These are phyloP conservation scores for Aspergillus awamori DNA, from an alignment of 2,329 filamentous ascomycete genomes.

Conservation along the genomic window DNA sequence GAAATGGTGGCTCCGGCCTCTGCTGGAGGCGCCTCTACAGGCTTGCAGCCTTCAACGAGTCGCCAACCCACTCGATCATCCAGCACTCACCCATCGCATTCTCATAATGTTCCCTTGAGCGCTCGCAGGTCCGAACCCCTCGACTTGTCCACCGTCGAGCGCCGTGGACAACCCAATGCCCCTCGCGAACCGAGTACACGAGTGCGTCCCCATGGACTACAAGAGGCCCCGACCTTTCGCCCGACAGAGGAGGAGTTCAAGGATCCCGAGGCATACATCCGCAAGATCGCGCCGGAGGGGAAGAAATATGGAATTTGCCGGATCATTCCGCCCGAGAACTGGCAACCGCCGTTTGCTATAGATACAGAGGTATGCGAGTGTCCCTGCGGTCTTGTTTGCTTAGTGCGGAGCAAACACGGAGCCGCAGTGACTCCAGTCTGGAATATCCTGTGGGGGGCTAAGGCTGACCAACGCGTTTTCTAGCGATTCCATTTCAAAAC, in stretches of 20 bases:
- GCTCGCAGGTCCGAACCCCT: conserved; percentile 69
- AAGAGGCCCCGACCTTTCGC: conserved; percentile 86
- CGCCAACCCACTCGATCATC: conserved; percentile 44
- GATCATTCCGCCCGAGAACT: conserved; percentile 88
- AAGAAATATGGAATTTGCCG: conserved; percentile 90
- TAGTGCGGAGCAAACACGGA: neutral
- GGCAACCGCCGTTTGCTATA: conserved; percentile 94
- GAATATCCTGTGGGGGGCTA: neutral
- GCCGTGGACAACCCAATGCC: conserved; percentile 78
- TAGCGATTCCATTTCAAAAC: conserved; percentile 97
- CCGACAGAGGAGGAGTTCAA: conserved; percentile 94
- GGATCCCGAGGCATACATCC: conserved; percentile 90
- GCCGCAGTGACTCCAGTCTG: neutral
- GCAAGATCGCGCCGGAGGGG: conserved; percentile 85
- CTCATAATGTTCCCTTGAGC: conserved; percentile 62
- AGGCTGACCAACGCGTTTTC: conserved; percentile 30
- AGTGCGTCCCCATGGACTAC: conserved; percentile 77
- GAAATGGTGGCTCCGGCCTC: conserved; percentile 52
- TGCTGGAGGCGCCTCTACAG: conserved; percentile 41
- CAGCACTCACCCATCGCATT: conserved; percentile 48
- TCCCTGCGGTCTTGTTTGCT: conserved; percentile 1
- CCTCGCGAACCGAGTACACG: conserved; percentile 76
- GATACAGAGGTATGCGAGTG: conserved; percentile 79
- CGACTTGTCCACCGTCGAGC: conserved; percentile 87
- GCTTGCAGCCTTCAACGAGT: conserved; percentile 37